Percentiles rank a stretch among this genome's conserved stretches.
Conservation (phyloP, 2,329 filamentous ascomycete genomes). For the Chaetoscypha palmicola region DNA sequence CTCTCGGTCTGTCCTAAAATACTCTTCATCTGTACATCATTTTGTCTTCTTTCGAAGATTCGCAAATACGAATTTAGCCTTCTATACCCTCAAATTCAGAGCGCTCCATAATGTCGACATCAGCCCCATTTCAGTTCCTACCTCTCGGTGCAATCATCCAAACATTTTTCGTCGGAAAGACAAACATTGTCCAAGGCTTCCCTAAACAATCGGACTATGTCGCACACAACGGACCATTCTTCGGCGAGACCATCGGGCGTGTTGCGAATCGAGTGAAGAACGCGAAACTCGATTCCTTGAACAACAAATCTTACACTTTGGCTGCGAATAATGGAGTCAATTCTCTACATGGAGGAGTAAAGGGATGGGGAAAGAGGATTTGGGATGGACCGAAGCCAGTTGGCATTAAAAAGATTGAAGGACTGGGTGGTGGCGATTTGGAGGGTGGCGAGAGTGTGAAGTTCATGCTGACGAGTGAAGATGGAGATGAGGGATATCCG, state of each 20-base stretch:
- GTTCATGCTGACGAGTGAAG: constrained; percentile 60
- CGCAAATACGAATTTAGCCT: too few relatives aligned
- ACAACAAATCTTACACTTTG: constrained; percentile 63
- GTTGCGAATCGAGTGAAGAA: constrained; percentile 72
- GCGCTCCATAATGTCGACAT: constrained; percentile 4
- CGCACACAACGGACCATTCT: constrained; percentile 69
- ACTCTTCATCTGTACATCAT: too few relatives aligned
- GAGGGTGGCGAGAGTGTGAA: constrained; percentile 59
- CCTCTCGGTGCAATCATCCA: constrained; percentile 75
- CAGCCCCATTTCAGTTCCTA: constrained; percentile 53
- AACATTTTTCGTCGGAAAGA: constrained; percentile 66
- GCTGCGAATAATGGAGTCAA: constrained; percentile 72
- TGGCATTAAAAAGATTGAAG: constrained; percentile 42
- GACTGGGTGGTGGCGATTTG: constrained; percentile 50
- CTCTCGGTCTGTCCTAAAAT: too few relatives aligned
- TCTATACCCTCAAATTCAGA: too few relatives aligned
- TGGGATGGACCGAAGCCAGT: constrained; percentile 66
- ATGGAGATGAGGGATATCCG: constrained; percentile 87
- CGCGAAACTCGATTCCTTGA: constrained; percentile 65
- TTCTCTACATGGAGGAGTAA: constrained; percentile 62
- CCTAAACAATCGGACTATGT: constrained; percentile 68
- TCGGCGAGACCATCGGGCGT: constrained; percentile 88
- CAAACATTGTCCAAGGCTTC: constrained; percentile 88
- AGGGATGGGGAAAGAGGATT: constrained; percentile 75
- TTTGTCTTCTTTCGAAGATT: too few relatives aligned